phyloP scores from a whole-genome alignment of 805 yeast species.

The Schizosaccharomyces lindneri region DNA sequence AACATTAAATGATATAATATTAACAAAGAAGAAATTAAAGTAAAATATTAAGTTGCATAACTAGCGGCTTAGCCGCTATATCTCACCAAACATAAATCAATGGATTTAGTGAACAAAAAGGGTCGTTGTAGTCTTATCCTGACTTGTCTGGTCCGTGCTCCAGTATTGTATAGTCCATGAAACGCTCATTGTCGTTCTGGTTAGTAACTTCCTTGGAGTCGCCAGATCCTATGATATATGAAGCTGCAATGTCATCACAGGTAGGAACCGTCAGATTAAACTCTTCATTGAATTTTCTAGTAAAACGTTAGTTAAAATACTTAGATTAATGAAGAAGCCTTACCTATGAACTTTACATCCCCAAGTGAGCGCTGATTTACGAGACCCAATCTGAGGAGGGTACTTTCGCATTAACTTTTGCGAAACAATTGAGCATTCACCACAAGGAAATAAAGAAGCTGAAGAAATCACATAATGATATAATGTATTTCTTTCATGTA shows the following conservation, averaged over 20 bases:
- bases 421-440: constrained; percentile 89
- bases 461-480: constrained; percentile 41
- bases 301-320: neutral
- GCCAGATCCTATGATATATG: no score
- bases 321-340: neutral
- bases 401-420: constrained; percentile 35
- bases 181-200: no score
- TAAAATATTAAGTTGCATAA: no score
- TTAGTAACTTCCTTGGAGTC: no score
- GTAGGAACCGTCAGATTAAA: no score
- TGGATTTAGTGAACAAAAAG: no score
- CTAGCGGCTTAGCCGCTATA: no score
- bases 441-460: constrained; percentile 88
- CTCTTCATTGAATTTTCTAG: neutral
- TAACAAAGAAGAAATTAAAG: neutral
- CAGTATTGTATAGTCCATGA: no score
- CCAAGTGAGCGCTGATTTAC: constrained; percentile 78
- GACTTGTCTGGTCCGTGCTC: no score
- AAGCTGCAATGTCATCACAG: no score
- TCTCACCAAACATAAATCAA: no score
- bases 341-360: constrained; percentile 75
- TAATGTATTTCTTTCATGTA: constrained; percentile 37
- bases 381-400: constrained; percentile 64
- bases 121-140: no score
- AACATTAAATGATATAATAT: neutral